phyloP scores from a whole-genome alignment of 2,329 filamentous ascomycete genomes.

The Chaetomiaceae sp. region DNA sequence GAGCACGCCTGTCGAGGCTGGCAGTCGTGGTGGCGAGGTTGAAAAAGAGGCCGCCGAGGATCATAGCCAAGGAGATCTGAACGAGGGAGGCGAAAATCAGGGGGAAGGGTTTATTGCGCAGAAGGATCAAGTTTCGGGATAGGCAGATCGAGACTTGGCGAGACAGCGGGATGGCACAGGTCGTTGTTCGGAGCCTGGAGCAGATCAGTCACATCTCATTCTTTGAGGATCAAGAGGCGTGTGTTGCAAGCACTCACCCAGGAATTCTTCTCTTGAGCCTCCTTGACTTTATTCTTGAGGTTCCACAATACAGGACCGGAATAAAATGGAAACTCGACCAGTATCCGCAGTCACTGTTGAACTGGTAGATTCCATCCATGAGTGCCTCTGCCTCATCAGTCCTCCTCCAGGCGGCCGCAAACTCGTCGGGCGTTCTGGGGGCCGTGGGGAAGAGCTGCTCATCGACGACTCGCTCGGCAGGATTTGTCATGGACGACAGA shows the following conservation, averaged over 20 bases:
- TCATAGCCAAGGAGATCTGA: slow-evolving; percentile 53
- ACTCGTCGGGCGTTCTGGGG: slow-evolving; percentile 54
- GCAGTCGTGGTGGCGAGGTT: slow-evolving; percentile 49
- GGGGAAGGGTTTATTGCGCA: slow-evolving; percentile 29
- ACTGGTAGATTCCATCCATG: too few relatives aligned
- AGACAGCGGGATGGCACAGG: slow-evolving; percentile 5
- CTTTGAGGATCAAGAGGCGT: background rate
- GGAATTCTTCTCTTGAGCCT: background rate
- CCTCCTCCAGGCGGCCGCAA: slow-evolving; percentile 39
- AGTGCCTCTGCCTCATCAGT: background rate
- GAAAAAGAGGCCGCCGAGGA: slow-evolving; percentile 62
- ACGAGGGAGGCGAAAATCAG: slow-evolving; percentile 50
- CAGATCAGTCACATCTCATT: background rate
- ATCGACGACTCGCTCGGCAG: slow-evolving; percentile 59
- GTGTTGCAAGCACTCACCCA: background rate
- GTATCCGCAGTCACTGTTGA: too few relatives aligned
- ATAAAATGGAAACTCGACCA: too few relatives aligned
- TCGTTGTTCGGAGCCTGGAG: background rate
- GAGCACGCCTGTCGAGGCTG: slow-evolving; percentile 48
- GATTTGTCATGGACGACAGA: slow-evolving; percentile 60
- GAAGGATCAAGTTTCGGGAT: slow-evolving; percentile 10
- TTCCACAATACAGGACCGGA: too few relatives aligned
- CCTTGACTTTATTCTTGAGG: too few relatives aligned
- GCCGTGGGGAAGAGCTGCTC: slow-evolving; percentile 48
- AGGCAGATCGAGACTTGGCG: slow-evolving; percentile 9